A percentile compares a stretch with the other conserved stretches of the same genome.
These are phyloP conservation scores for Phaseolus lunatus DNA, from an alignment of 306 rosid genomes.

Conservation along the genomic window DNA sequence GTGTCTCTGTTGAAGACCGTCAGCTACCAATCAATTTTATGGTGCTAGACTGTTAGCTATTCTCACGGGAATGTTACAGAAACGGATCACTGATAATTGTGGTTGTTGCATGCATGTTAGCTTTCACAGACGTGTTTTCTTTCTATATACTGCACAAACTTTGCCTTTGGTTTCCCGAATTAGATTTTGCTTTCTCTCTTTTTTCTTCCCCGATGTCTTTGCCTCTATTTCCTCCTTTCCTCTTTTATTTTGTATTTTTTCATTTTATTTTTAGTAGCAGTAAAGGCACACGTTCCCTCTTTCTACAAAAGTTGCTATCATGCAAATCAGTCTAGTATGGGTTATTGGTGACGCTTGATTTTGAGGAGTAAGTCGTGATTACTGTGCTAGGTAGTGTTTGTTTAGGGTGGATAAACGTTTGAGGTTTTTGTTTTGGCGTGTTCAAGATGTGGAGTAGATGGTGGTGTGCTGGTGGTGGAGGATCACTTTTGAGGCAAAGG, in stretches of 20 bases:
- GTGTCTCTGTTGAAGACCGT: conserved; percentile 7
- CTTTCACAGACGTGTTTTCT: conserved; percentile 30
- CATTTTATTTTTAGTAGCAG: background rate
- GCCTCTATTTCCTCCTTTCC: conserved; percentile 43
- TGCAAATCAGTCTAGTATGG: conserved; percentile 14
- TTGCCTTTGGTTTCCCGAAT: conserved; percentile 26
- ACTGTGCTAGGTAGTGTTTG: conserved; percentile 18
- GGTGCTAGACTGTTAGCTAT: conserved; percentile 13
- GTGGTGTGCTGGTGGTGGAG: conserved; percentile 22
- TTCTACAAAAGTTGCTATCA: conserved; percentile 8
- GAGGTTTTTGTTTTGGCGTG: background rate
- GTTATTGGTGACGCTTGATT: conserved; percentile 29
- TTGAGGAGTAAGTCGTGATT: background rate
- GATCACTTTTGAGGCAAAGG: conserved; percentile 45
- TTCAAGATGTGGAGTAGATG: conserved; percentile 55
- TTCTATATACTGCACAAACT: background rate
- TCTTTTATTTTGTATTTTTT: background rate
- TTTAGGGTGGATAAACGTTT: conserved; percentile 20
- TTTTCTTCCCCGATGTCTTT: conserved; percentile 29
- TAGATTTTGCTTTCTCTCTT: conserved; percentile 18
- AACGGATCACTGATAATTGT: conserved; percentile 11
- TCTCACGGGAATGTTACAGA: conserved; percentile 32
- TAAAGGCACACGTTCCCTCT: conserved; percentile 19
- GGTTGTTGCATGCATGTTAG: conserved; percentile 10
- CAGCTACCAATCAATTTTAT: conserved; percentile 14